phyloP scores from a whole-genome alignment of 2,329 filamentous ascomycete genomes.

The Aspergillus pseudoviridinutans region DNA sequence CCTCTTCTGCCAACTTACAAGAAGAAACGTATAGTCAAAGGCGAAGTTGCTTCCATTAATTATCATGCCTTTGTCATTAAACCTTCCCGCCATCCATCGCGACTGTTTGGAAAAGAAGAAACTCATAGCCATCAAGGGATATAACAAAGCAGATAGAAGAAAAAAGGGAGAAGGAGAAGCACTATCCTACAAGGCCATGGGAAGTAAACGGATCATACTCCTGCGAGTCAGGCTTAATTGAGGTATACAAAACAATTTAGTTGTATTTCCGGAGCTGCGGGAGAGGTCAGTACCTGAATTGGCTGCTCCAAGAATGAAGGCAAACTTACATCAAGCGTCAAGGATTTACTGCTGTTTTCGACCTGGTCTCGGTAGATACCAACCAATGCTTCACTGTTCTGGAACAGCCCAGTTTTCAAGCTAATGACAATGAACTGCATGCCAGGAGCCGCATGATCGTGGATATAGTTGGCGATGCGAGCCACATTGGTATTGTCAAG shows the following conservation, averaged over 20 bases:
- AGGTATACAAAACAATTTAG: slow-evolving; percentile 6
- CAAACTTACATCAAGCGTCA: slow-evolving; percentile 88
- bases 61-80: background rate
- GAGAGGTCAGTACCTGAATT: slow-evolving; percentile 6
- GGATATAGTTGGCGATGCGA: slow-evolving; percentile 94
- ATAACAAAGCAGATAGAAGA: background rate
- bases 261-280: slow-evolving; percentile 35
- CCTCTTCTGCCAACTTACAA: background rate
- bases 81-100: background rate
- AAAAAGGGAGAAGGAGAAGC: background rate
- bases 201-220: background rate
- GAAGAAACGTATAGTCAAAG: background rate
- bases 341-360: slow-evolving; percentile 82
- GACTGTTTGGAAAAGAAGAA: background rate
- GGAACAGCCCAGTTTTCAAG: slow-evolving; percentile 91
- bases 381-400: slow-evolving; percentile 91
- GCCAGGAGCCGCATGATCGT: slow-evolving; percentile 86
- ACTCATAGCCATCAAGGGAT: background rate
- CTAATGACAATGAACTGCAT: slow-evolving; percentile 99
- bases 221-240: background rate
- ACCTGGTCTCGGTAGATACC: slow-evolving; percentile 94
- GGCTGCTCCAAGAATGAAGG: background rate
- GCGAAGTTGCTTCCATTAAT: background rate
- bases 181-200: slow-evolving; percentile 4
- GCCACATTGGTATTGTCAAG: slow-evolving; percentile 97